Evolutionary conservation across 2,329 filamentous ascomycete species (phyloP).

Genomic region (Hymenotorrendiella dingleyae): DNA sequence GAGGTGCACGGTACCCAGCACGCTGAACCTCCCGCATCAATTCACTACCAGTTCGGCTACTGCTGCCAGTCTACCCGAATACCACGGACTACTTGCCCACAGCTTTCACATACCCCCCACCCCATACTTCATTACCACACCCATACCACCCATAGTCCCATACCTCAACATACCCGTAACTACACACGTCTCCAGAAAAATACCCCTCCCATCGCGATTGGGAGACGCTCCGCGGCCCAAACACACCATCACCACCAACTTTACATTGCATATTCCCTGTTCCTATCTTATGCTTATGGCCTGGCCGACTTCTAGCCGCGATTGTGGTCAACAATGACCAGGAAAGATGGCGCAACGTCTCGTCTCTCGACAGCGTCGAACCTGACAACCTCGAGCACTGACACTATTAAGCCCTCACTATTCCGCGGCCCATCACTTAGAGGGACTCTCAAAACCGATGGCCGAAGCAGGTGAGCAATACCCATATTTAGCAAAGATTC

Average conservation of each 20-base stretch:
- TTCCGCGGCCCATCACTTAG: slow-evolving; percentile 27
- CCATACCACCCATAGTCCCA: not conserved
- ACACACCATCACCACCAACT: not conserved
- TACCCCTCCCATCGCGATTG: too few species aligned
- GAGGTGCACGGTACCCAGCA: too few species aligned
- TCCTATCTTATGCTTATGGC: slow-evolving; percentile 19
- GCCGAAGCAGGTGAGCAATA: slow-evolving; percentile 35
- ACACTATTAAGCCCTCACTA: slow-evolving; percentile 48
- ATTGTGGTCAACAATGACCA: slow-evolving; percentile 50
- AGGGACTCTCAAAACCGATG: slow-evolving; percentile 47
- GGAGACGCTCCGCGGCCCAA: not conserved
- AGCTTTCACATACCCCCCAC: too few species aligned
- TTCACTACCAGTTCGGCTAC: too few species aligned
- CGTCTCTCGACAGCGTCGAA: slow-evolving; percentile 60
- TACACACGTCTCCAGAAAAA: not conserved
- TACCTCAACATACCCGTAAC: not conserved
- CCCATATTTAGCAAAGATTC: slow-evolving; percentile 10
- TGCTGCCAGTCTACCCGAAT: too few species aligned
- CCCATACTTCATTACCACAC: too few species aligned
- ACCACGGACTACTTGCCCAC: too few species aligned
- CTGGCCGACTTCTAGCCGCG: slow-evolving; percentile 25
- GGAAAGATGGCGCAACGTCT: slow-evolving; percentile 53
- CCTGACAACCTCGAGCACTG: slow-evolving; percentile 58
- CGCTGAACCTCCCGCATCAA: too few species aligned
- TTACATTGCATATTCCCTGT: too few species aligned